These are phyloP conservation scores for Uronychia binucleata DNA, from an alignment of 73 alveolate species.

Conservation along the genomic window DNA sequence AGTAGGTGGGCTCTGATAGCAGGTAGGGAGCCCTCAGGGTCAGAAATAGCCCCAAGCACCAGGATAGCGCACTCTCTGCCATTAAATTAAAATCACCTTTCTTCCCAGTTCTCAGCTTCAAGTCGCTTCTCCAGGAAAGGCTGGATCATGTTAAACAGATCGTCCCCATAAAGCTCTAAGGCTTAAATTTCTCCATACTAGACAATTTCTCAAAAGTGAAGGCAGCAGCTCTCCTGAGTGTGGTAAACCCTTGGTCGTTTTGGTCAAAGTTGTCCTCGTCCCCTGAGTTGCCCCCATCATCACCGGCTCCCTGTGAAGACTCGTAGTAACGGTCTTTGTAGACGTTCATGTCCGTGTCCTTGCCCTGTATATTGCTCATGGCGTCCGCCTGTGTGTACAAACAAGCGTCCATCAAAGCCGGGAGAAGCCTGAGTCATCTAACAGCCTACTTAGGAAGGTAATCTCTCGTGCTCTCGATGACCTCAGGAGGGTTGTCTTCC, in stretches of 20 bases:
- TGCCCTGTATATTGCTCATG: conserved; percentile 18
- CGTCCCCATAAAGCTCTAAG: conserved; percentile 31
- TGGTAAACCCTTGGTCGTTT: conserved; percentile 25
- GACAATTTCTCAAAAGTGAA: conserved; percentile 46
- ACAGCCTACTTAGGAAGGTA: conserved; percentile 4
- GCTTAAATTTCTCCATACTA: not conserved
- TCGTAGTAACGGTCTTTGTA: conserved; percentile 20
- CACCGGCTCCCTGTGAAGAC: not conserved
- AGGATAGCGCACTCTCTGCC: conserved; percentile 60
- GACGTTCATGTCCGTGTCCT: conserved; percentile 29
- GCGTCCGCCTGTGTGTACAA: conserved; percentile 33
- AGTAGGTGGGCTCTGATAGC: conserved; percentile 29
- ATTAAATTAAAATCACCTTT: no score
- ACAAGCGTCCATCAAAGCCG: conserved; percentile 52
- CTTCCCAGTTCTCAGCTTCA: conserved; percentile 22
- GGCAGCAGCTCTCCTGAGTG: conserved; percentile 66
- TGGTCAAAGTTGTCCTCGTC: conserved; percentile 32
- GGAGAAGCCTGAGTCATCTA: not conserved
- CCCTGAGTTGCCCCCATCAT: conserved; percentile 20
- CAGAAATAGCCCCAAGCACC: conserved; percentile 63
- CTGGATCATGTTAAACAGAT: conserved; percentile 9
- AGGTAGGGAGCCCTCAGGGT: conserved; percentile 48
- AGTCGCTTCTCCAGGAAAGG: conserved; percentile 24
- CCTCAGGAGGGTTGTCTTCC: conserved; percentile 31
- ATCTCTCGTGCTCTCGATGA: not conserved